These are phyloP conservation scores for Citrullus colocynthis DNA, from an alignment of 306 rosid genomes.

Conservation along the genomic window DNA sequence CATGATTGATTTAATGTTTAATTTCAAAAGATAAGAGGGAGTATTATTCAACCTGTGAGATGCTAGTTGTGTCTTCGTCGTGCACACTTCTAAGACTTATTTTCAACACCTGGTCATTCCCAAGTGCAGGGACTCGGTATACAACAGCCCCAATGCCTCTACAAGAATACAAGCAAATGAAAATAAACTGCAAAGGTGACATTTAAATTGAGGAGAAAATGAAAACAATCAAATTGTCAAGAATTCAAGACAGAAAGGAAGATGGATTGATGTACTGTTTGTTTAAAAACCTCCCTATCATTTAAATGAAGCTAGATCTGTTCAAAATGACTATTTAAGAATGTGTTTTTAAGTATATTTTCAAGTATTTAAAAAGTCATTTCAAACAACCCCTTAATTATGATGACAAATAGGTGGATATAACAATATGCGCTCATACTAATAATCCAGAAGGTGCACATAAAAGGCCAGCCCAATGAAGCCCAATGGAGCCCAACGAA, in stretches of 20 bases:
- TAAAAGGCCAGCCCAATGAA: not conserved
- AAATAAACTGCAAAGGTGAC: not conserved
- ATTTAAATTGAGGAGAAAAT: not conserved
- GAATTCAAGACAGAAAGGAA: not conserved
- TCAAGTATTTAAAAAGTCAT: no score
- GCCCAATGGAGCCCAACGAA: not conserved
- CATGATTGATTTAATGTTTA: not conserved
- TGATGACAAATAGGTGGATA: no score
- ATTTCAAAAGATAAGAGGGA: not conserved
- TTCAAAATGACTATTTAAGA: no score
- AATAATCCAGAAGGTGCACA: not conserved
- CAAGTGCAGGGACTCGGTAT: slow-evolving; percentile 56
- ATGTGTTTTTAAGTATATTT: no score
- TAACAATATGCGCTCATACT: not conserved
- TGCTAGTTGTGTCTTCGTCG: slow-evolving; percentile 53
- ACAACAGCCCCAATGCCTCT: slow-evolving; percentile 84
- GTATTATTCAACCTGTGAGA: slow-evolving; percentile 45
- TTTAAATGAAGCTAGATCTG: not conserved
- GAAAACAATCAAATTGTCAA: not conserved
- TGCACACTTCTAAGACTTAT: slow-evolving; percentile 67
- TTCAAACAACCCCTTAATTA: no score
- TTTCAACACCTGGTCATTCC: slow-evolving; percentile 45
- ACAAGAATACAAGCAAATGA: not conserved
- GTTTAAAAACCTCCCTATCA: not conserved
- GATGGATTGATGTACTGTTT: not conserved